These are phyloP conservation scores for Crinitomyces ghanaensis DNA, from an alignment of 805 yeast species.

Conservation along the genomic window DNA sequence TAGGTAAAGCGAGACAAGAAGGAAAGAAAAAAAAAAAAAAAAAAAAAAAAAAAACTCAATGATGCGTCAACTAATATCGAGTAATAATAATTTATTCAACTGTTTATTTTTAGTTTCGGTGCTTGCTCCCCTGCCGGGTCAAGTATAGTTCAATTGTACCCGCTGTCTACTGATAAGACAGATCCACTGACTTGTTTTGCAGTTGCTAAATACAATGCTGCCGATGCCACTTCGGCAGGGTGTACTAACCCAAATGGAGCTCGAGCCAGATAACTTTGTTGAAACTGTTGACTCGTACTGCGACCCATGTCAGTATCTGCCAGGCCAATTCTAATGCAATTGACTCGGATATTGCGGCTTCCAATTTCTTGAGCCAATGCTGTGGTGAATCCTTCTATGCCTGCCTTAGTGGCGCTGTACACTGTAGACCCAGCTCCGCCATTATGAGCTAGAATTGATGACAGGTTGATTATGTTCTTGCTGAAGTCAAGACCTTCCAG, in stretches of 20 bases:
- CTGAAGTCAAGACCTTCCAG: too few species aligned
- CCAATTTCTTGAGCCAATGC: slow-evolving; percentile 50
- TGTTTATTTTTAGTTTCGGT: slow-evolving; percentile 1
- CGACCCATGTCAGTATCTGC: slow-evolving; percentile 50
- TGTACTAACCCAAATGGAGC: slow-evolving; percentile 7
- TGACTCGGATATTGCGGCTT: slow-evolving; percentile 43
- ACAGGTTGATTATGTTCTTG: slow-evolving; percentile 44
- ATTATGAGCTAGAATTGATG: slow-evolving; percentile 48
- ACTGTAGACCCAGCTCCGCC: slow-evolving; percentile 45
- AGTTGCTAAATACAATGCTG: slow-evolving; percentile 12
- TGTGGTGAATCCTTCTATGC: slow-evolving; percentile 49
- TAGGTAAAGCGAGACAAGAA: too few species aligned
- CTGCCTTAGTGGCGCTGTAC: slow-evolving; percentile 64
- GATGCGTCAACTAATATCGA: too few species aligned
- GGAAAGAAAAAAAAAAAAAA: too few species aligned
- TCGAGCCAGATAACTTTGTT: slow-evolving; percentile 7
- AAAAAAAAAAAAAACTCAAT: too few species aligned
- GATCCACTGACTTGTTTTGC: slow-evolving; percentile 13
- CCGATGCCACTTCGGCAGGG: slow-evolving; percentile 14
- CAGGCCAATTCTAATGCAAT: slow-evolving; percentile 59
- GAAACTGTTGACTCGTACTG: slow-evolving; percentile 4
- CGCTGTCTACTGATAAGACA: slow-evolving; percentile 12
- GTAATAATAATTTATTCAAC: background rate
- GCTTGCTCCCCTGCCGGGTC: too few species aligned
- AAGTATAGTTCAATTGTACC: too few species aligned